These are phyloP conservation scores for Leccinum imitatum DNA, from an alignment of 768 basidiomycete species.

Conservation along the genomic window DNA sequence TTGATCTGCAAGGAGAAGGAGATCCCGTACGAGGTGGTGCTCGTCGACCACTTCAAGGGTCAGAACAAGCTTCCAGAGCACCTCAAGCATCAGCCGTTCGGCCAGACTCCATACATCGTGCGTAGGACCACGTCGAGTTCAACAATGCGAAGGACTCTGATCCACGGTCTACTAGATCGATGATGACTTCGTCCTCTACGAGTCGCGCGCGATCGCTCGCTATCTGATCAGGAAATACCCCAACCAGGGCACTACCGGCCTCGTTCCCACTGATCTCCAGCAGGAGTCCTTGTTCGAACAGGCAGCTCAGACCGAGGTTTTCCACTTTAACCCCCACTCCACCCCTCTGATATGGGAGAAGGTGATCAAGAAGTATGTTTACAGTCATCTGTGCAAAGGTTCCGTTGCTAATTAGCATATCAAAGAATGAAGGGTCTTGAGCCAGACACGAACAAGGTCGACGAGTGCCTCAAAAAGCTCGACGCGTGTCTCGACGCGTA, in stretches of 20 bases:
- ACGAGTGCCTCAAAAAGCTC: constrained; percentile 18
- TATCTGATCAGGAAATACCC: too few relatives aligned
- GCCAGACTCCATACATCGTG: too few relatives aligned
- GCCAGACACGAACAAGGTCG: constrained; percentile 23
- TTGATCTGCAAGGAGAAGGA: not conserved
- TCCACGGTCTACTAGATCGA: too few relatives aligned
- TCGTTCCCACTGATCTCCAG: not conserved
- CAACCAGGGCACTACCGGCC: too few relatives aligned
- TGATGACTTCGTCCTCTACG: too few relatives aligned
- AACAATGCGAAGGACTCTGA: too few relatives aligned
- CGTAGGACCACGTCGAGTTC: too few relatives aligned
- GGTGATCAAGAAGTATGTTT: not conserved
- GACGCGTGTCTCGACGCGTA: constrained; percentile 47
- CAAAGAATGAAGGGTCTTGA: constrained; percentile 4
- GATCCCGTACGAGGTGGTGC: not conserved
- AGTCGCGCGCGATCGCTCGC: too few relatives aligned
- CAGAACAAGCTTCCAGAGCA: not conserved
- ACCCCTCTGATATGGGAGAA: not conserved
- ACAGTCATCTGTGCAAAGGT: not conserved
- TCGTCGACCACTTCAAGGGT: not conserved
- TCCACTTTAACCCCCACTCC: not conserved
- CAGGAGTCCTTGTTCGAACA: not conserved
- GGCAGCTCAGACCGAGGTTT: not conserved
- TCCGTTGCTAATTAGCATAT: not conserved
- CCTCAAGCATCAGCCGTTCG: too few relatives aligned